Evolutionary conservation across 345 rosid genomes (phyloP), one percentile per base, ranked within the genome.

Genomic region (Ricinus communis): DNA sequence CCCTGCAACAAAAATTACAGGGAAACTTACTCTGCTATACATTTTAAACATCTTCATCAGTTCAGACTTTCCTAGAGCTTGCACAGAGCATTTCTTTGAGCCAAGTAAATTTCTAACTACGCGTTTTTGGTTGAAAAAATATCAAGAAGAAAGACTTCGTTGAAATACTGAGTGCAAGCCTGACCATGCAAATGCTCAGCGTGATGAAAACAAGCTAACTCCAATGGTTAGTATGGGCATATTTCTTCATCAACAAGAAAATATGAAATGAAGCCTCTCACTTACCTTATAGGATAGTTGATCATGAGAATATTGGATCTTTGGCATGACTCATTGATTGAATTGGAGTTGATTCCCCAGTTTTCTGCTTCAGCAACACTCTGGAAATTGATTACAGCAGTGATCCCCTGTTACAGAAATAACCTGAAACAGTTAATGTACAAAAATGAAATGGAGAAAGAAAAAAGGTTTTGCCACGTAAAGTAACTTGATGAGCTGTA

Each of bases 331-430:
- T 90, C 91, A 53, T 86, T 91, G 82, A 91, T 82, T 65, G 76
- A 77, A 58, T 81, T 84, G 69, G 77, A 79, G 82, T 85, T 72
- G 54, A 91, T 80, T 59, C 93, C 93, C 97, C 97, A 90, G 64
- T 90, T 94, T 81, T 85, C 88, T 60, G 93, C 94, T 86, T 94
- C 98, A 71, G 74, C 74, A 65, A 81, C 85, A 82, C 96, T 76
- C 81, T 94, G 98, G 77, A 91, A 91, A 79, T 91, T 91, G 38
- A 94, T 59, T 78, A 91, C 78, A 36, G 97, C 97, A 41, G 96
- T 90, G 76, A 91, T 74, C 58, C 93, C 97, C 98, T 91, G 82
- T 61, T 68, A 73, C 33, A 83, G 41, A 79, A 65, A 53, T 56
- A 33, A 61, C 9, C 7, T 77, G 41, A 30, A 65, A 19, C n/a